These are phyloP conservation scores for Calocybe indica DNA, from an alignment of 768 basidiomycete species.

Conservation along the genomic window DNA sequence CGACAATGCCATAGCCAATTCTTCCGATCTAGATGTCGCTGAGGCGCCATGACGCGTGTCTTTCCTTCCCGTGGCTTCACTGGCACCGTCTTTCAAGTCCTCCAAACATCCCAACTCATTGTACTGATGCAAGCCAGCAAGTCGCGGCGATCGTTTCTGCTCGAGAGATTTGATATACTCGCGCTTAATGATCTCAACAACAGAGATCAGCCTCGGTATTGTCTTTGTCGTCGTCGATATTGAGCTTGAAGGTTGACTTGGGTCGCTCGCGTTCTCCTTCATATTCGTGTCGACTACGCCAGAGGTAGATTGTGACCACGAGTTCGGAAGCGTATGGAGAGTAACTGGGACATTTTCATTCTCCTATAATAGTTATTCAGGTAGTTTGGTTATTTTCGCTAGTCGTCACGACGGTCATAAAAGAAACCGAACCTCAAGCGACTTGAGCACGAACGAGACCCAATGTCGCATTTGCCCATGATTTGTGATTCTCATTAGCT, in stretches of 20 bases:
- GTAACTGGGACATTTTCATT: slow-evolving; percentile 43
- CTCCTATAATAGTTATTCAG: slow-evolving; percentile 24
- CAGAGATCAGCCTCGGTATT: slow-evolving; percentile 64
- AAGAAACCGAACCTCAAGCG: slow-evolving; percentile 38
- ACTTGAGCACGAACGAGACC: slow-evolving; percentile 47
- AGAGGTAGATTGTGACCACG: slow-evolving; percentile 5
- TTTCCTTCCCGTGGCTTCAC: slow-evolving; percentile 20
- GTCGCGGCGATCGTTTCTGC: slow-evolving; percentile 29
- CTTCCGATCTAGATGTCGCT: background rate
- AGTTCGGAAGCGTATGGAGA: slow-evolving; percentile 50
- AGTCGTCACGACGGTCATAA: background rate
- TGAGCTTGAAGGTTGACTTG: slow-evolving; percentile 3
- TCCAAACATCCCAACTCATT: slow-evolving; percentile 62
- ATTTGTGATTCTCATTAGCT: too few species aligned
- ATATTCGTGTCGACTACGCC: background rate
- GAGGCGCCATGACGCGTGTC: slow-evolving; percentile 14
- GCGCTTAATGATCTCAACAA: slow-evolving; percentile 81
- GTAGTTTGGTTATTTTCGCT: background rate
- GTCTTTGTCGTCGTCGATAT: slow-evolving; percentile 28
- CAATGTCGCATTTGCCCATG: slow-evolving; percentile 35
- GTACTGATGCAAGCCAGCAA: slow-evolving; percentile 67
- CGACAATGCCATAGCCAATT: slow-evolving; percentile 38
- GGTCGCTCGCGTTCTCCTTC: slow-evolving; percentile 2
- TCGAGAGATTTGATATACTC: slow-evolving; percentile 60
- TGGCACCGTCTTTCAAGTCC: slow-evolving; percentile 16